A percentile compares a stretch with the other conserved stretches of the same genome.
Conservation (phyloP, 2,329 filamentous ascomycete species). For the Claviceps pazoutovae region DNA sequence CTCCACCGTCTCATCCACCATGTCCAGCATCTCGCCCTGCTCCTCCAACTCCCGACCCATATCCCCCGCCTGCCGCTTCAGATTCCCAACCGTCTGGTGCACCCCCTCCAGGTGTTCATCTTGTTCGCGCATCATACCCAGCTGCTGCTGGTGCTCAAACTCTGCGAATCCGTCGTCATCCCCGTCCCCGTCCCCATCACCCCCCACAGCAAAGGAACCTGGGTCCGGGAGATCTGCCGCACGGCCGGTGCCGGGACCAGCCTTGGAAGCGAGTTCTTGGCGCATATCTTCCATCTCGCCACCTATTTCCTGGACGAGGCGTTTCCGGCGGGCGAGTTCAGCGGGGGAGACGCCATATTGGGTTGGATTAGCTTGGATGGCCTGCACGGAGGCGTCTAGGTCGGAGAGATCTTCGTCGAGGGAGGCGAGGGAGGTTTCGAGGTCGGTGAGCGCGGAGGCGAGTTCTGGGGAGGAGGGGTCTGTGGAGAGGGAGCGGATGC, state of each 20-base stretch:
- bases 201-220: slow-evolving; percentile 42
- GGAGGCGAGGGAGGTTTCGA: slow-evolving; percentile 49
- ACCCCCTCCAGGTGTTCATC: slow-evolving; percentile 87
- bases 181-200: slow-evolving; percentile 29
- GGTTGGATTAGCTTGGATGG: slow-evolving; percentile 75
- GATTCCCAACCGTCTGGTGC: slow-evolving; percentile 80
- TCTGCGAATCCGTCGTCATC: slow-evolving; percentile 54
- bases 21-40: slow-evolving; percentile 76
- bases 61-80: slow-evolving; percentile 79
- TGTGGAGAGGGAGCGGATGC: slow-evolving; percentile 76
- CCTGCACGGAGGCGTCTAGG: slow-evolving; percentile 72
- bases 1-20: slow-evolving; percentile 73
- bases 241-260: slow-evolving; percentile 13
- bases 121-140: slow-evolving; percentile 87
- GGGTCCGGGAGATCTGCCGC: slow-evolving; percentile 35
- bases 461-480: slow-evolving; percentile 69
- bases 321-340: slow-evolving; percentile 68
- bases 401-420: slow-evolving; percentile 78
- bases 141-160: slow-evolving; percentile 83
- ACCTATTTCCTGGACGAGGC: slow-evolving; percentile 78
- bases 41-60: slow-evolving; percentile 97
- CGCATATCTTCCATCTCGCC: slow-evolving; percentile 82
- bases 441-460: slow-evolving; percentile 58
- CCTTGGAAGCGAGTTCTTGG: slow-evolving; percentile 45
- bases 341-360: slow-evolving; percentile 72